Conservation (phyloP, 108 stramenopile species). For the Parmales sp. region DNA sequence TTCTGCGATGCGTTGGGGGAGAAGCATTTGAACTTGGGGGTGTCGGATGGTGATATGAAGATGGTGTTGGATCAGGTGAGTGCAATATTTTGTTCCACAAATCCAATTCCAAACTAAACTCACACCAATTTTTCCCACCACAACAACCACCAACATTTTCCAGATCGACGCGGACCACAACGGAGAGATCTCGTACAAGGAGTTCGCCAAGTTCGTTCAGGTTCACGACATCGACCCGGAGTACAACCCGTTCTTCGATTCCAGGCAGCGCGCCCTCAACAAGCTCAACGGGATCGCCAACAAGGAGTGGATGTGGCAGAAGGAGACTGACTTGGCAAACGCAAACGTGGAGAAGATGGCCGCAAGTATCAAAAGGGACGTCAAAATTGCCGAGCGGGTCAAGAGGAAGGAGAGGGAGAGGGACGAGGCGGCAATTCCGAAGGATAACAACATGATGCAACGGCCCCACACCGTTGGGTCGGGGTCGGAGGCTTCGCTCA, state of each 20-base stretch:
- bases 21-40: slow-evolving; percentile 12
- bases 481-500: not conserved
- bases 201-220: slow-evolving; percentile 10
- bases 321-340: slow-evolving; percentile 13
- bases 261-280: not conserved
- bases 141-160: no score
- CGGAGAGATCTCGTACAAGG: slow-evolving; percentile 11
- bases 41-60: not conserved
- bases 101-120: no score
- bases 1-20: slow-evolving; percentile 8
- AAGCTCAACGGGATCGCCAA: slow-evolving; percentile 5
- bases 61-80: not conserved
- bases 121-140: no score
- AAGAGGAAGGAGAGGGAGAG: not conserved
- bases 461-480: not conserved
- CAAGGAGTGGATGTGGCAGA: slow-evolving; percentile 13
- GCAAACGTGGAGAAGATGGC: not conserved
- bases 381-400: not conserved
- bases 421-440: not conserved
- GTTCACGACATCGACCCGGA: slow-evolving; percentile 14
- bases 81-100: no score
- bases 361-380: not conserved
- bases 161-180: slow-evolving; percentile 7
- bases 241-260: slow-evolving; percentile 20
- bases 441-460: not conserved